Conservation (phyloP, 345 rosid genomes). For the Draba incana region DNA sequence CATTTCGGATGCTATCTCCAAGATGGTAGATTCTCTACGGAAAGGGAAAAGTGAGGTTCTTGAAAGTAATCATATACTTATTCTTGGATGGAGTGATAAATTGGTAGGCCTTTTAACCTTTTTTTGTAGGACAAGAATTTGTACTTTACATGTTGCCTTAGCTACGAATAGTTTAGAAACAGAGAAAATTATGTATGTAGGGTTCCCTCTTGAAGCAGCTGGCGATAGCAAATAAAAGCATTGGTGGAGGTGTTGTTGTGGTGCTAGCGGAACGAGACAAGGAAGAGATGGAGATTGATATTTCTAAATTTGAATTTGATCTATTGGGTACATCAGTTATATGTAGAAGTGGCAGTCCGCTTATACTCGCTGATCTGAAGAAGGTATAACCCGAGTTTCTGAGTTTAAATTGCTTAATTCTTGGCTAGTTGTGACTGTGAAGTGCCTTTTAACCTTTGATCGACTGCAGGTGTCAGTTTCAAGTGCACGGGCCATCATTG, state of each 20-base stretch:
- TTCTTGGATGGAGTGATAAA: constrained; percentile 98
- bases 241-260: constrained; percentile 87
- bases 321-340: constrained; percentile 92
- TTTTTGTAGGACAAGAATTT: background rate
- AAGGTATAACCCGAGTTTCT: constrained; percentile 45
- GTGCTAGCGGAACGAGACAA: constrained; percentile 92
- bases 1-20: constrained; percentile 87
- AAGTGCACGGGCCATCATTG: constrained; percentile 84
- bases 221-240: constrained; percentile 90
- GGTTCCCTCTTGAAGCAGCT: constrained; percentile 94
- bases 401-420: background rate
- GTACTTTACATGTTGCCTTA: background rate
- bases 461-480: constrained; percentile 78
- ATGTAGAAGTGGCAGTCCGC: constrained; percentile 94
- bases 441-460: background rate
- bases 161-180: background rate
- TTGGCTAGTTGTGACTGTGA: background rate
- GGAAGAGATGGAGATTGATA: constrained; percentile 94
- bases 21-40: constrained; percentile 87
- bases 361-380: constrained; percentile 84
- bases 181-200: constrained; percentile 41
- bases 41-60: constrained; percentile 97
- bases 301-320: constrained; percentile 83
- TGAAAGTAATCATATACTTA: constrained; percentile 76
- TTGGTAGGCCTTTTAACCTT: constrained; percentile 55